phyloP scores from a whole-genome alignment of 176 grass and related monocot genomes.

The Puccinellia tenuiflora region DNA sequence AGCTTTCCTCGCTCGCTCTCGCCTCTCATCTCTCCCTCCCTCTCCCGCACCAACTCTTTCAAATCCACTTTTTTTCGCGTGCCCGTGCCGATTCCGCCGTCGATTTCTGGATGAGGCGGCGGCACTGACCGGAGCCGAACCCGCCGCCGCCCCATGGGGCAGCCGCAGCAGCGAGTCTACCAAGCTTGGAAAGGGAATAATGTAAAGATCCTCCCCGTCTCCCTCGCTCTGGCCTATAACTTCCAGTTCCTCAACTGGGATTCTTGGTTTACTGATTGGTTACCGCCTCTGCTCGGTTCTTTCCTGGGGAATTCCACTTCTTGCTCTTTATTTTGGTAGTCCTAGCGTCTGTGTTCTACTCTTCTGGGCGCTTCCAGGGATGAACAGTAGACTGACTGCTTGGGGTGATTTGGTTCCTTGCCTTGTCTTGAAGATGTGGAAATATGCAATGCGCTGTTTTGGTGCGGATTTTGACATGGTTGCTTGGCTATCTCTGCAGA shows the following conservation, averaged over 20 bases:
- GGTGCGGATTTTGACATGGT: not conserved
- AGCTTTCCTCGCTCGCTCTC: conserved; percentile 16
- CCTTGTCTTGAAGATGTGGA: not conserved
- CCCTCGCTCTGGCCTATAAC: not conserved
- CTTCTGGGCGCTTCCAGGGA: conserved; percentile 3
- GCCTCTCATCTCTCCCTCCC: not conserved
- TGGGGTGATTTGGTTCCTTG: not conserved
- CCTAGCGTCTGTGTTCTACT: not conserved
- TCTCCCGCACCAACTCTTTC: conserved; percentile 14
- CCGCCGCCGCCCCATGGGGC: conserved; percentile 52
- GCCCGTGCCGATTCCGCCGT: conserved; percentile 7
- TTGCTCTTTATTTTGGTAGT: not conserved
- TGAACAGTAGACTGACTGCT: not conserved
- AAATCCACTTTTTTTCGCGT: conserved; percentile 24
- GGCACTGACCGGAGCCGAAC: conserved; percentile 23
- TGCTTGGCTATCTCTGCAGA: conserved; percentile 45
- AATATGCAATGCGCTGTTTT: conserved; percentile 2
- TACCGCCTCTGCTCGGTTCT: not conserved
- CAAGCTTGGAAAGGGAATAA: conserved; percentile 88
- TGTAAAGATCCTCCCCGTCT: conserved; percentile 45
- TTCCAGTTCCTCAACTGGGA: not conserved
- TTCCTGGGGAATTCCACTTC: conserved; percentile 30
- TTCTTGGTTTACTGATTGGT: not conserved
- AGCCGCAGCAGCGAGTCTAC: conserved; percentile 56
- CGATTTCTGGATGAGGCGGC: conserved; percentile 11